Percentiles rank a stretch among this genome's conserved stretches.
These are phyloP conservation scores for Solanum verrucosum DNA, from an alignment of 257 asterid species.

Conservation along the genomic window DNA sequence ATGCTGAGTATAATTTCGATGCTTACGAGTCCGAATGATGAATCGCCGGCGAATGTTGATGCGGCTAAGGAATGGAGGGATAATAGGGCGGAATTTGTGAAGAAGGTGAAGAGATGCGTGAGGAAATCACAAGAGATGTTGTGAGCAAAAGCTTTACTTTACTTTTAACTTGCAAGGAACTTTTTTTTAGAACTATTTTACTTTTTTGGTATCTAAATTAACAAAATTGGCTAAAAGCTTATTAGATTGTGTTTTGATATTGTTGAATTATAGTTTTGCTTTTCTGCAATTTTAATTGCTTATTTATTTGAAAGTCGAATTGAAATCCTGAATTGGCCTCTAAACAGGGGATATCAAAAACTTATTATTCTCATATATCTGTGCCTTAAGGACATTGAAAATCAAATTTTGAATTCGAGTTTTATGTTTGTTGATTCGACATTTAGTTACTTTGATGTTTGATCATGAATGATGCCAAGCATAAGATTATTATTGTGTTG, in stretches of 20 bases:
- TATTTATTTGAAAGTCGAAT: background rate
- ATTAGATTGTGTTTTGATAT: background rate
- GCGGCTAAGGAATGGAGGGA: conserved; percentile 99
- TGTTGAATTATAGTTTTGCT: background rate
- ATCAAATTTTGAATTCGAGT: background rate
- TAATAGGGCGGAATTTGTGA: conserved; percentile 72
- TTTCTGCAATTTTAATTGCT: background rate
- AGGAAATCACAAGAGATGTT: conserved; percentile 83
- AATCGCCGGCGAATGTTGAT: conserved; percentile 98
- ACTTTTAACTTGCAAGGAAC: background rate
- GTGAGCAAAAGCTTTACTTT: background rate
- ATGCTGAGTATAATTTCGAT: conserved; percentile 95
- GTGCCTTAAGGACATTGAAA: no score
- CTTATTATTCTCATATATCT: background rate
- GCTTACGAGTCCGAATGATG: conserved; percentile 97
- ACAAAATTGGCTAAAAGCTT: background rate
- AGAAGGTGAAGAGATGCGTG: conserved; percentile 86
- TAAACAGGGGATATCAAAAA: background rate
- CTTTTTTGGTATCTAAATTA: background rate
- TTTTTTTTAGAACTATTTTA: background rate
- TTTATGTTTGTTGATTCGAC: background rate
- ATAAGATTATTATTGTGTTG: background rate
- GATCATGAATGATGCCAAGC: background rate
- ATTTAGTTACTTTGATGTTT: background rate
- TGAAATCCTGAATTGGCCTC: background rate